Conservation (phyloP, 805 yeast species). For the Pichia californica region DNA sequence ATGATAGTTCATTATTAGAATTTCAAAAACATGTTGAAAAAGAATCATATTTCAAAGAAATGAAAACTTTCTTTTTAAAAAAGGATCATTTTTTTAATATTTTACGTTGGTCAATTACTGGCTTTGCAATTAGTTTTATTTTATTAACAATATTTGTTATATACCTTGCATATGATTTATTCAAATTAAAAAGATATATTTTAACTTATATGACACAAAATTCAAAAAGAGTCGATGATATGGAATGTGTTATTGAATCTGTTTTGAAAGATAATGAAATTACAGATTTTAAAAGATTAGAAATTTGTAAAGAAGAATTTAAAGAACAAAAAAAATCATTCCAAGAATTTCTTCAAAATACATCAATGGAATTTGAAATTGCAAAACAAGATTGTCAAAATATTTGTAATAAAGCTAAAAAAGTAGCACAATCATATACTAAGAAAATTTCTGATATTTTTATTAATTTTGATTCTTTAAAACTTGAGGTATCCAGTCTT, state of each 20-base stretch:
- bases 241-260: slow-evolving; percentile 13
- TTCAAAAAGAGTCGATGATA: slow-evolving; percentile 1
- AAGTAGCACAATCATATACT: slow-evolving; percentile 1
- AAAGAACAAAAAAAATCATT: slow-evolving; percentile 5
- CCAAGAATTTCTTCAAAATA: slow-evolving; percentile 2
- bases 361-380: slow-evolving; percentile 5
- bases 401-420: slow-evolving; percentile 5
- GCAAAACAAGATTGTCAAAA: slow-evolving; percentile 2
- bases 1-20: slow-evolving; percentile 4
- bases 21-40: slow-evolving; percentile 6
- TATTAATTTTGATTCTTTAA: not conserved
- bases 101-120: not conserved
- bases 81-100: slow-evolving; percentile 5
- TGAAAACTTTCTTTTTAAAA: slow-evolving; percentile 6
- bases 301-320: slow-evolving; percentile 5
- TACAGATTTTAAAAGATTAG: slow-evolving; percentile 1
- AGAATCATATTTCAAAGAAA: slow-evolving; percentile 7
- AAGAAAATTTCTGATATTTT: not conserved
- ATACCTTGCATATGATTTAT: not conserved
- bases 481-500: too few relatives aligned
- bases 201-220: not conserved
- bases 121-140: not conserved
- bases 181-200: not conserved
- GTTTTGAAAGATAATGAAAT: slow-evolving; percentile 8
- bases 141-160: not conserved